Percentiles rank a stretch among this genome's conserved stretches.
These are phyloP conservation scores for Lactifluus echinatus DNA, from an alignment of 768 basidiomycete species.

Conservation along the genomic window DNA sequence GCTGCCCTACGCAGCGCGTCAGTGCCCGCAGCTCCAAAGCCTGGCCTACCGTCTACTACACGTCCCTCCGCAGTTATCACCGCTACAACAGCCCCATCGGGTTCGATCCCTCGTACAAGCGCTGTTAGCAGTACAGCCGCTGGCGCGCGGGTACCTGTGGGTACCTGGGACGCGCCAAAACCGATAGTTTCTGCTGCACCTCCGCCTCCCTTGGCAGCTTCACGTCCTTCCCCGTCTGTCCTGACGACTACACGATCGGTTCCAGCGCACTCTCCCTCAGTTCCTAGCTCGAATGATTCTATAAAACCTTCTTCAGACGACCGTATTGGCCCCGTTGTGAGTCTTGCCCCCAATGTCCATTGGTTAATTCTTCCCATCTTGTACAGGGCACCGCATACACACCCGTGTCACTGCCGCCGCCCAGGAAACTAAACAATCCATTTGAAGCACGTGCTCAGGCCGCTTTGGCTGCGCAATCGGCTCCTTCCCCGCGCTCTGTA, in stretches of 20 bases:
- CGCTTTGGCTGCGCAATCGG: conserved; percentile 20
- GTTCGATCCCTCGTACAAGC: conserved; percentile 20
- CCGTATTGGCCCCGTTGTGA: conserved; percentile 63
- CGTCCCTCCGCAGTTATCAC: conserved; percentile 32
- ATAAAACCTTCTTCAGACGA: conserved; percentile 73
- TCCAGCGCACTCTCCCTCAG: conserved; percentile 30
- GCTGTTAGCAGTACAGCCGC: conserved; percentile 28
- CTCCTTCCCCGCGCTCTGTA: conserved; percentile 23
- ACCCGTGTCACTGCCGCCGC: conserved; percentile 75
- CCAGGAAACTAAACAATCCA: conserved; percentile 82
- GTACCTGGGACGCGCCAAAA: conserved; percentile 53
- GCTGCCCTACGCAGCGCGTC: conserved; percentile 35
- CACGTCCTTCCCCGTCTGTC: conserved; percentile 34
- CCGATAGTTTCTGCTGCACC: conserved; percentile 28
- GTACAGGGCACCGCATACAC: conserved; percentile 70
- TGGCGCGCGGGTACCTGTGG: conserved; percentile 36
- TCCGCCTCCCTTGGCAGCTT: conserved; percentile 24
- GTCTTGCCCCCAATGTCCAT: background rate
- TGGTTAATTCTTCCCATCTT: background rate
- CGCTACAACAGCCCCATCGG: conserved; percentile 33
- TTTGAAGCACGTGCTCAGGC: conserved; percentile 40
- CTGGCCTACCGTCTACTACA: conserved; percentile 29
- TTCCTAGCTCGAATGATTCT: conserved; percentile 40
- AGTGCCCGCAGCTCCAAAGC: conserved; percentile 17
- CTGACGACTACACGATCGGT: conserved; percentile 21